Evolutionary conservation across 805 yeast species (phyloP), one percentile per base, ranked within the genome.

Genomic region (Kodamaea kaohsiungensis): DNA sequence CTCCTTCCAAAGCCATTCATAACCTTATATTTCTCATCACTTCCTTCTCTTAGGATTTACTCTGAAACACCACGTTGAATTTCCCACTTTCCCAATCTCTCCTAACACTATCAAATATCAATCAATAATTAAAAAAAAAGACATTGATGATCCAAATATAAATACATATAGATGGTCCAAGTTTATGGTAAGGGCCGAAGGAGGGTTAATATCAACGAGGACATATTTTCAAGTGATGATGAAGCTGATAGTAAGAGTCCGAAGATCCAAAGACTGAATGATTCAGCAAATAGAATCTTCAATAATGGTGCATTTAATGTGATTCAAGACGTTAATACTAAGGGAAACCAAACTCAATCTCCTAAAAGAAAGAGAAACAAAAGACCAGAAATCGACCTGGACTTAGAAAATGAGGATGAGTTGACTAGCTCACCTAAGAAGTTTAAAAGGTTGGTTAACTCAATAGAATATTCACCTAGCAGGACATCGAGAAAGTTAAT

Each of bases 391-490:
- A 30, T 9, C 35, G 35, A 30, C 2, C 35, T 40, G 45, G 45
- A 40, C 9, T 40, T 40, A 8, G 45, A 40, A 17, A 25, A 40
- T 15, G 45, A 40, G 4, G 25, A 40, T 16, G 25, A 17, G 25
- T 40, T 40, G 22, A 40, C 45, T 16, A 19, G 45, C n/a, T 65
- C 69, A 13, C 69, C 69, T 2, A 53, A 49, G 25, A 60, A 58
- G 33, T 43, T 49, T 17, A 46, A 46, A 27, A 39, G 33, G 13
- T 42, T 49, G 27, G 19, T 55, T 25, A 46, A 27, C 8, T 27
- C 48, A 16, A 30, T 54, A 6, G 54, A 19, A 1, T 46, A 46
- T 19, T 30, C 35, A 12, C 35, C 35, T 8, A 12, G 35, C 35
- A 17, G 30, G 39, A 27, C 38, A 6, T 38, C 48, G 9, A 17